These are phyloP conservation scores for Chenopodium suecicum DNA, from an alignment of 148 eudicot genomes.

Conservation along the genomic window DNA sequence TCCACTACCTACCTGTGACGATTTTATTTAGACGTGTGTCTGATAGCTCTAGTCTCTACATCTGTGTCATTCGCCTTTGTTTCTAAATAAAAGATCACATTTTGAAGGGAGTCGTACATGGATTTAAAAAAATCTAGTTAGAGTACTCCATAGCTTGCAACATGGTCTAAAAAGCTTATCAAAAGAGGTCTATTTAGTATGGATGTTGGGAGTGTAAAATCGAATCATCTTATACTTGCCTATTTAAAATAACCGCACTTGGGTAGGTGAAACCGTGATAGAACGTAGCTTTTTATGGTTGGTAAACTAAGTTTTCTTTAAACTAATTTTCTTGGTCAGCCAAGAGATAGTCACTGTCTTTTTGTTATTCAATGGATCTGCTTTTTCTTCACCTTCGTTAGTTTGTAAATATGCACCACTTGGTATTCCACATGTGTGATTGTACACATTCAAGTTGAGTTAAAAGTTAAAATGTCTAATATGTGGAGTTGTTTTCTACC, in stretches of 20 bases:
- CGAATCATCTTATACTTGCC: not conserved
- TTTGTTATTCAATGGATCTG: not conserved
- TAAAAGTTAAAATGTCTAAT: conserved; percentile 14
- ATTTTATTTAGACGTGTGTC: too few relatives aligned
- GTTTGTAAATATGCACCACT: not conserved
- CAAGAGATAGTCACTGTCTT: not conserved
- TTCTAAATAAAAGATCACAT: too few relatives aligned
- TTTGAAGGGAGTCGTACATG: too few relatives aligned
- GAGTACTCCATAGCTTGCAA: too few relatives aligned
- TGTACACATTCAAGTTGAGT: conserved; percentile 4
- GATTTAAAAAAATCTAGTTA: too few relatives aligned
- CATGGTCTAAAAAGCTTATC: too few relatives aligned
- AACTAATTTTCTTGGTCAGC: conserved; percentile 4
- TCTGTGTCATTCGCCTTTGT: too few relatives aligned
- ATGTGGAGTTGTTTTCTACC: conserved; percentile 8
- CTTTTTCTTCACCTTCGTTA: not conserved
- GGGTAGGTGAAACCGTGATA: not conserved
- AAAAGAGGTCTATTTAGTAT: not conserved
- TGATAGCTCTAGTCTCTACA: too few relatives aligned
- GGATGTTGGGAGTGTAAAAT: not conserved
- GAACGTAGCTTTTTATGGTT: not conserved
- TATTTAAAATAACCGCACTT: not conserved
- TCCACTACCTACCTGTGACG: too few relatives aligned
- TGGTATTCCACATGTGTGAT: not conserved
- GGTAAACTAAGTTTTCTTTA: conserved; percentile 5